Conservation (phyloP, 768 basidiomycete species). For the Phaffia tasmanica region DNA sequence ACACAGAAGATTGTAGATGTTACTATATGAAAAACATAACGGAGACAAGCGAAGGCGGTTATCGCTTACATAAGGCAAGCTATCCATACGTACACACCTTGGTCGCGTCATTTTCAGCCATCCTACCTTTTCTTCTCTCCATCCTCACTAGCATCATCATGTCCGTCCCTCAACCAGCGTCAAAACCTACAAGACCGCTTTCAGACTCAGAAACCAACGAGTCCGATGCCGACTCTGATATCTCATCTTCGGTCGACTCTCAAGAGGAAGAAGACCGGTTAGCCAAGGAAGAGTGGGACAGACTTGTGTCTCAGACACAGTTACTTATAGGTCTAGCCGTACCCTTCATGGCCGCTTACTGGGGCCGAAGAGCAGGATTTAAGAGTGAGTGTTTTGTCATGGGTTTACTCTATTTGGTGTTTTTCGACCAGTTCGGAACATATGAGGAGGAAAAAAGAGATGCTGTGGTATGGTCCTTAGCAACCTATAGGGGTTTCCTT, state of each 20-base stretch:
- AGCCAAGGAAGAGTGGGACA: slow-evolving; percentile 15
- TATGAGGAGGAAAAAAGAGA: no score
- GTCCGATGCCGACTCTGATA: no score
- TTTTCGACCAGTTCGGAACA: not conserved
- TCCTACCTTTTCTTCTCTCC: slow-evolving; percentile 25
- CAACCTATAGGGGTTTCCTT: no score
- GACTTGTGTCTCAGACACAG: slow-evolving; percentile 21
- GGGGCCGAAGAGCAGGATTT: slow-evolving; percentile 19
- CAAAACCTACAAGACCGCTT: slow-evolving; percentile 12
- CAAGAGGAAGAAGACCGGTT: slow-evolving; percentile 19
- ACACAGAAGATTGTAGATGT: no score
- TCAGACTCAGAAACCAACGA: no score
- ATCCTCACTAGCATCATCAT: slow-evolving; percentile 33
- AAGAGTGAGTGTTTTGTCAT: slow-evolving; percentile 10
- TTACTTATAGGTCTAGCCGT: slow-evolving; percentile 16
- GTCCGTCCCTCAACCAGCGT: slow-evolving; percentile 30
- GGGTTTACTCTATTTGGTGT: not conserved
- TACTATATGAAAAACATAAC: no score
- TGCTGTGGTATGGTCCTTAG: no score
- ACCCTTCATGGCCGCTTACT: slow-evolving; percentile 22
- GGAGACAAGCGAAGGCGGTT: no score
- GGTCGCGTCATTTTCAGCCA: slow-evolving; percentile 14
- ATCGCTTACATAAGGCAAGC: no score
- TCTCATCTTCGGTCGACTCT: not conserved
- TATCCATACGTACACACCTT: not conserved